Evolutionary conservation across 148 eudicot genomes (phyloP).

Genomic region (Chenopodium quinoa): DNA sequence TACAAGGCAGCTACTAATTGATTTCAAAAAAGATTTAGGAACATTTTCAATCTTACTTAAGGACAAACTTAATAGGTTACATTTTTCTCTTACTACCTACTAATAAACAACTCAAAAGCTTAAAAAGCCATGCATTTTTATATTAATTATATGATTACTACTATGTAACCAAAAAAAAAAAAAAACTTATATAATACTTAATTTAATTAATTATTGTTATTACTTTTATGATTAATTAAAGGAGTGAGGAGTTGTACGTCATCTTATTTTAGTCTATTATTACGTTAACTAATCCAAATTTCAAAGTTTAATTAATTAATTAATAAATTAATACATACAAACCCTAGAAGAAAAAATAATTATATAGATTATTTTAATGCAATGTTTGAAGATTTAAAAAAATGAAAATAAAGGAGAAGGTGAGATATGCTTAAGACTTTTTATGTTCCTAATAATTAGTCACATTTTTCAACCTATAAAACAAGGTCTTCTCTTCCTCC

Average conservation of each 20-base stretch:
- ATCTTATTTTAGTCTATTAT: constrained; percentile 22
- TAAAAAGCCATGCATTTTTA: constrained; percentile 23
- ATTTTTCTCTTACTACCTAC: constrained; percentile 7
- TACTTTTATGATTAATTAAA: background rate
- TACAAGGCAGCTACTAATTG: background rate
- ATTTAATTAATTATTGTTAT: background rate
- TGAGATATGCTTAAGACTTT: constrained; percentile 27
- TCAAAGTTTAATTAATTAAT: constrained; percentile 1
- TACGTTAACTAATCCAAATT: constrained; percentile 57
- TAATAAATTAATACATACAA: constrained; percentile 9
- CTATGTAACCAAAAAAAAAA: background rate
- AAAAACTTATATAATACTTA: no score
- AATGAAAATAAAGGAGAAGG: constrained; percentile 22
- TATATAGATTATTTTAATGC: no score
- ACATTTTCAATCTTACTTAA: constrained; percentile 19
- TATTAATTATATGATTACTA: background rate
- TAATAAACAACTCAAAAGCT: constrained; percentile 23
- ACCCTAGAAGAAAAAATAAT: constrained; percentile 6
- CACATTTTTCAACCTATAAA: constrained; percentile 61
- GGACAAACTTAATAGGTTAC: constrained; percentile 19
- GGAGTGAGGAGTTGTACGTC: constrained; percentile 31
- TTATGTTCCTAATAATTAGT: constrained; percentile 21
- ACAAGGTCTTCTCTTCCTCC: constrained; percentile 45
- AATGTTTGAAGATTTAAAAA: constrained; percentile 9
- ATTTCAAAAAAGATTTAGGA: constrained; percentile 10